These are phyloP conservation scores for Schizophyllum commune DNA, from an alignment of 1,284 basidiomycete species.

Conservation along the genomic window DNA sequence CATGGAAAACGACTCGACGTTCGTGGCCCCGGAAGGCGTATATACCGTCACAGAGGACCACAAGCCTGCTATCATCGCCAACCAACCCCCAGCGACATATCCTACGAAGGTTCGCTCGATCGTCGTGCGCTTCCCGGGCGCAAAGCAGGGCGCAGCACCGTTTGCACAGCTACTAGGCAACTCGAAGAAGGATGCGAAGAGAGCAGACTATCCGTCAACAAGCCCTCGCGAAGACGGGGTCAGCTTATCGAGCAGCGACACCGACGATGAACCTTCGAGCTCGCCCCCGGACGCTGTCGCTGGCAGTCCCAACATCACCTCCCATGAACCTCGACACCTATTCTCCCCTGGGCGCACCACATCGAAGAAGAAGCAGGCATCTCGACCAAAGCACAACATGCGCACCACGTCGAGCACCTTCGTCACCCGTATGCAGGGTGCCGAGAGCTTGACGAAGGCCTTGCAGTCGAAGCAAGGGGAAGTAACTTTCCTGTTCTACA, in stretches of 20 bases:
- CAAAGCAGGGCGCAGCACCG: conserved; percentile 46
- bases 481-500: conserved; percentile 78
- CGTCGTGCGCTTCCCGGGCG: conserved; percentile 51
- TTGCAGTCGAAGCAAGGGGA: conserved; percentile 79
- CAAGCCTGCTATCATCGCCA: conserved; percentile 48
- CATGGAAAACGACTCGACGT: conserved; percentile 77
- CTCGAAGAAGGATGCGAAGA: conserved; percentile 53
- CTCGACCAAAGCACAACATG: conserved; percentile 82
- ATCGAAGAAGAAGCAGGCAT: conserved; percentile 55
- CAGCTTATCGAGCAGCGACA: conserved; percentile 72
- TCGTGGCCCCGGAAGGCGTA: conserved; percentile 81
- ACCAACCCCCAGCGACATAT: conserved; percentile 36
- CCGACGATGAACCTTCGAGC: conserved; percentile 42
- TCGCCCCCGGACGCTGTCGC: conserved; percentile 16
- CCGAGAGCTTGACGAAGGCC: conserved; percentile 68
- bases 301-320: conserved; percentile 20
- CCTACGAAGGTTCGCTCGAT: conserved; percentile 59
- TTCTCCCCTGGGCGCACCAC: conserved; percentile 37
- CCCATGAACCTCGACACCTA: conserved; percentile 32
- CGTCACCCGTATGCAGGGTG: conserved; percentile 75
- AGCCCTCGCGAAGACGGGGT: conserved; percentile 46
- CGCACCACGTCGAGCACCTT: conserved; percentile 85
- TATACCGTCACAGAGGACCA: conserved; percentile 82
- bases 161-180: conserved; percentile 60
- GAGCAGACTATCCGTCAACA: conserved; percentile 23